Evolutionary conservation across 768 basidiomycete genomes (phyloP).

Genomic region (Tricholoma matsutake): DNA sequence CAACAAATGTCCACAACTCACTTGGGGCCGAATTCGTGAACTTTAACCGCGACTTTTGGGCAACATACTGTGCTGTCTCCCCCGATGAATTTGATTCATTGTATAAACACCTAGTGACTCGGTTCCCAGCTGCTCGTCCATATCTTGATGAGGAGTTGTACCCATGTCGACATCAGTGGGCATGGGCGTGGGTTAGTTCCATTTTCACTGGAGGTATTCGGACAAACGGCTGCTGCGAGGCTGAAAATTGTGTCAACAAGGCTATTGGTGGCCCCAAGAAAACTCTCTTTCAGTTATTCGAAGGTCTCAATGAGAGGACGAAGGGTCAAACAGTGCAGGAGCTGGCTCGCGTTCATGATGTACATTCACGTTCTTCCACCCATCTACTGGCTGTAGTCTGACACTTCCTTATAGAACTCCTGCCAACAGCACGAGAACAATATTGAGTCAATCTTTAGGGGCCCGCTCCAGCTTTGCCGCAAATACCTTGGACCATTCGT

Average conservation of each 20-base stretch:
- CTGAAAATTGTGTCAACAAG: conserved; percentile 24
- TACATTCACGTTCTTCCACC: too few species aligned
- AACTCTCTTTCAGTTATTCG: conserved; percentile 18
- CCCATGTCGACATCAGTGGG: conserved; percentile 30
- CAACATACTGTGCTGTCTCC: conserved; percentile 25
- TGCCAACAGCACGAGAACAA: conserved; percentile 19
- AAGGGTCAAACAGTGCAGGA: conserved; percentile 14
- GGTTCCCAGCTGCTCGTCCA: conserved; percentile 13
- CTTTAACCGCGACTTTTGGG: conserved; percentile 27
- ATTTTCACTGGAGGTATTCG: conserved; percentile 31
- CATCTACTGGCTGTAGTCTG: too few species aligned
- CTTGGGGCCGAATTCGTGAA: conserved; percentile 15
- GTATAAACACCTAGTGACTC: conserved; percentile 14
- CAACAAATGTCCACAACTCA: conserved; percentile 14
- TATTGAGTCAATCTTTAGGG: conserved; percentile 23
- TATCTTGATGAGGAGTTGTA: conserved; percentile 31
- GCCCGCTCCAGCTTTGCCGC: conserved; percentile 18
- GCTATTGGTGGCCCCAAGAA: conserved; percentile 19
- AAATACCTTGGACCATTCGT: conserved; percentile 28
- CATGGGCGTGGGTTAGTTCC: conserved; percentile 28
- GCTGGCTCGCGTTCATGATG: conserved; percentile 14
- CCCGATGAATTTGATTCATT: conserved; percentile 25
- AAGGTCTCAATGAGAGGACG: conserved; percentile 19
- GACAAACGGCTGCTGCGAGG: conserved; percentile 31
- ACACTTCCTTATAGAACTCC: too few species aligned